phyloP scores from a whole-genome alignment of 805 yeast species.

The Metschnikowia noctiluminum region DNA sequence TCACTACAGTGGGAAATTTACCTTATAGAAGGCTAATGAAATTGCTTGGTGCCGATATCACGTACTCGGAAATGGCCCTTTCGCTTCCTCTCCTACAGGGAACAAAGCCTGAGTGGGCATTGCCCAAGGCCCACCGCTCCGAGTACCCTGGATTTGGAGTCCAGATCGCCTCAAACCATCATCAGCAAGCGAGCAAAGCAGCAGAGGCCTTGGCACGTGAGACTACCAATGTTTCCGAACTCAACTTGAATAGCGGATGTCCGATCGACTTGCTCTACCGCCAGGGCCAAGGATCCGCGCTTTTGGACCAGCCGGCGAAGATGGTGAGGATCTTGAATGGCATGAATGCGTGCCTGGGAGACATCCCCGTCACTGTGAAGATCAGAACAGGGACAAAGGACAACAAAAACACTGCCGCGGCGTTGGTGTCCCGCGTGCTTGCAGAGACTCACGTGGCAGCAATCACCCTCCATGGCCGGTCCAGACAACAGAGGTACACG shows the following conservation, averaged over 20 bases:
- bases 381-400: conserved; percentile 90
- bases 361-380: conserved; percentile 87
- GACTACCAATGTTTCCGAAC: conserved; percentile 65
- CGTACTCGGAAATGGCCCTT: conserved; percentile 95
- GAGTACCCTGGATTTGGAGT: conserved; percentile 91
- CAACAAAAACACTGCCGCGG: conserved; percentile 80
- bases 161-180: conserved; percentile 87
- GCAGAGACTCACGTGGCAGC: conserved; percentile 83
- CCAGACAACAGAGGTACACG: conserved; percentile 94
- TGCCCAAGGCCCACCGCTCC: conserved; percentile 79
- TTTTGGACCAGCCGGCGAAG: conserved; percentile 84
- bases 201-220: conserved; percentile 70
- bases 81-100: conserved; percentile 85
- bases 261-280: conserved; percentile 93
- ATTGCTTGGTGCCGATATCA: conserved; percentile 84
- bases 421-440: conserved; percentile 66
- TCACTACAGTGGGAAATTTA: conserved; percentile 95
- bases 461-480: conserved; percentile 91
- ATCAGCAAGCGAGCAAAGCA: conserved; percentile 91
- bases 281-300: conserved; percentile 94
- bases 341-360: conserved; percentile 88
- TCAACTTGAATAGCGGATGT: conserved; percentile 94
- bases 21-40: conserved; percentile 94
- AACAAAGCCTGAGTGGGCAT: conserved; percentile 94
- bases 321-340: conserved; percentile 75